phyloP scores from a whole-genome alignment of 768 basidiomycete genomes.

The Mycena floridula region DNA sequence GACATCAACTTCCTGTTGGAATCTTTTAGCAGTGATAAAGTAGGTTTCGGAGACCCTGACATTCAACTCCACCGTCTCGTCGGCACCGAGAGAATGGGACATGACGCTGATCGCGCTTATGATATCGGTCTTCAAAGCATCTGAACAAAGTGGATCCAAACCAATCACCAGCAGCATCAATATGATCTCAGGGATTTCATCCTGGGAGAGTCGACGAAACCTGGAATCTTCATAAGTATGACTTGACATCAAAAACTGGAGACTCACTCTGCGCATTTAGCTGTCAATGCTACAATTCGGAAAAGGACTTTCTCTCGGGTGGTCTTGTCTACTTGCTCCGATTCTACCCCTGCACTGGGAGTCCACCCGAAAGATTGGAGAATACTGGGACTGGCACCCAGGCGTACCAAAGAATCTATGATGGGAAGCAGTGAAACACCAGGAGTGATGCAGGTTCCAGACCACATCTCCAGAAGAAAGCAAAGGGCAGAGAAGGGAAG shows the following conservation, averaged over 20 bases:
- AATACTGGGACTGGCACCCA: slow-evolving; percentile 37
- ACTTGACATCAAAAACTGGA: background rate
- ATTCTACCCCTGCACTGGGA: slow-evolving; percentile 1
- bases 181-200: slow-evolving; percentile 44
- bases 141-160: slow-evolving; percentile 44
- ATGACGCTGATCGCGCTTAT: slow-evolving; percentile 39
- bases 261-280: slow-evolving; percentile 41
- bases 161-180: slow-evolving; percentile 47
- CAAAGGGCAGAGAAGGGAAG: slow-evolving; percentile 22
- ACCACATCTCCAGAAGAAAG: slow-evolving; percentile 29
- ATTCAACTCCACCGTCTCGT: slow-evolving; percentile 13
- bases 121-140: slow-evolving; percentile 40
- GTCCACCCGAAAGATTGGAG: slow-evolving; percentile 29
- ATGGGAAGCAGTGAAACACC: slow-evolving; percentile 30
- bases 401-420: slow-evolving; percentile 28
- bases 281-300: slow-evolving; percentile 37
- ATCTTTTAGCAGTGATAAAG: slow-evolving; percentile 17
- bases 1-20: slow-evolving; percentile 45
- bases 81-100: slow-evolving; percentile 26
- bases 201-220: slow-evolving; percentile 23
- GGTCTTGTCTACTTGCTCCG: slow-evolving; percentile 9
- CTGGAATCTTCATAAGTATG: slow-evolving; percentile 15
- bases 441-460: no score
- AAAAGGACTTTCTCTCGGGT: slow-evolving; percentile 27
- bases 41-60: no score